Conservation (phyloP, 2,329 filamentous ascomycete genomes). For the Orbilia javanica region DNA sequence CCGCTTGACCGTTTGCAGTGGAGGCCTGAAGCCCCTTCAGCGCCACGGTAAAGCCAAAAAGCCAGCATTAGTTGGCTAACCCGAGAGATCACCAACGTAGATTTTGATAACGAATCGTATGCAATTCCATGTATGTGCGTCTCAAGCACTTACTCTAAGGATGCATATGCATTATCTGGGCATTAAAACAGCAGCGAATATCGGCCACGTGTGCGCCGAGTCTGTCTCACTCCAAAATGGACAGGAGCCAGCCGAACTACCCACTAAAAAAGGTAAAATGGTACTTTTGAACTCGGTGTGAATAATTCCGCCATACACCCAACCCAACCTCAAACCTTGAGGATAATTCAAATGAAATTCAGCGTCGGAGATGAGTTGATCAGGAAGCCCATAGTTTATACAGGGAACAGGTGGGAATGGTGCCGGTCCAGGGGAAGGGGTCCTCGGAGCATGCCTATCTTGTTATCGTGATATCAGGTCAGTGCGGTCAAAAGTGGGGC, state of each 20-base stretch:
- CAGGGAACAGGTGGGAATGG: background rate
- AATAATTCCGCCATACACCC: background rate
- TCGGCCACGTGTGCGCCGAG: conserved; percentile 10
- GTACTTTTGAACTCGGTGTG: background rate
- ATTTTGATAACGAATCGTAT: conserved; percentile 11
- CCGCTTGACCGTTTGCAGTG: conserved; percentile 21
- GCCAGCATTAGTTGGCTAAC: background rate
- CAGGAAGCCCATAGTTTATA: background rate
- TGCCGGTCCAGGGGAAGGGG: conserved; percentile 11
- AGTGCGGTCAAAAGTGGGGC: background rate
- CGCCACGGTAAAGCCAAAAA: conserved; percentile 3
- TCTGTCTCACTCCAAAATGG: background rate
- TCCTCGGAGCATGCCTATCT: background rate
- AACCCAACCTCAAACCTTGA: background rate
- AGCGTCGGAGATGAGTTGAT: background rate
- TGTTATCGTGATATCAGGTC: conserved; percentile 18
- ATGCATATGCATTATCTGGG: conserved; percentile 12
- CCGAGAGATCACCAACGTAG: background rate
- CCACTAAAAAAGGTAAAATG: background rate
- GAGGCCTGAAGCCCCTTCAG: conserved; percentile 7
- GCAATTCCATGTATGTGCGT: background rate
- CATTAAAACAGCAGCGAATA: conserved; percentile 2
- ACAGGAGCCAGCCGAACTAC: background rate
- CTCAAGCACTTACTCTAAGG: no score
- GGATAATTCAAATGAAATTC: background rate